These are phyloP conservation scores for Paracorniculantispora psalliotae DNA, from an alignment of 2,329 filamentous ascomycete species.

Conservation along the genomic window DNA sequence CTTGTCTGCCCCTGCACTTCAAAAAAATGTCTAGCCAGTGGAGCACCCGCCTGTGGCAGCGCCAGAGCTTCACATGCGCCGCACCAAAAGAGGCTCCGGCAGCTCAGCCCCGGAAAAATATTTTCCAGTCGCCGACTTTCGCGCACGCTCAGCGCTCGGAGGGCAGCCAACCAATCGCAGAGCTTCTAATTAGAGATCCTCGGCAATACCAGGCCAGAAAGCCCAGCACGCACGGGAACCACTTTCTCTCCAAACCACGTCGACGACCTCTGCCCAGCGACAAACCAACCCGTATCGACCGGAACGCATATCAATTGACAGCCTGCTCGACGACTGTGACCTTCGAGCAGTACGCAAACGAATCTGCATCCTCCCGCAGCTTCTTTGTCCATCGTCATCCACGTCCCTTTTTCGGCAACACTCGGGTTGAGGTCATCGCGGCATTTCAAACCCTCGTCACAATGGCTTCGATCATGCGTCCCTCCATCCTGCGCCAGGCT, in stretches of 20 bases:
- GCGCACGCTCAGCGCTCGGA: slow-evolving; percentile 21
- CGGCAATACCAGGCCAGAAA: slow-evolving; percentile 37
- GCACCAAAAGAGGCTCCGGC: neutral
- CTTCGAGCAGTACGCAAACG: neutral
- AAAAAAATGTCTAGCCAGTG: slow-evolving; percentile 2
- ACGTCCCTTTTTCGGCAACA: slow-evolving; percentile 4
- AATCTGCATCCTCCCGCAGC: neutral
- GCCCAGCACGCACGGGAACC: slow-evolving; percentile 6
- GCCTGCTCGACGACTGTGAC: neutral
- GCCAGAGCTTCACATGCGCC: slow-evolving; percentile 25
- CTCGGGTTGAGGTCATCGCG: slow-evolving; percentile 10
- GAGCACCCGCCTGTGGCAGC: neutral
- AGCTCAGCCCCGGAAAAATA: slow-evolving; percentile 17
- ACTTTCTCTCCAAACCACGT: slow-evolving; percentile 10
- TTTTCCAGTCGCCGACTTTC: slow-evolving; percentile 26
- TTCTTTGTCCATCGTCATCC: neutral
- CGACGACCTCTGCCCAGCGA: slow-evolving; percentile 12
- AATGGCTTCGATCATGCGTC: slow-evolving; percentile 55
- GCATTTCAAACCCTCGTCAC: slow-evolving; percentile 17
- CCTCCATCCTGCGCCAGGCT: slow-evolving; percentile 51
- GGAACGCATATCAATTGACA: neutral
- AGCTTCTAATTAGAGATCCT: slow-evolving; percentile 43
- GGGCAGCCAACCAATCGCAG: slow-evolving; percentile 38
- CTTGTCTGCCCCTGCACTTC: neutral
- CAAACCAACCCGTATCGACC: neutral